These are phyloP conservation scores for Dactylellina drechsleri DNA, from an alignment of 2,329 filamentous ascomycete species.

Conservation along the genomic window DNA sequence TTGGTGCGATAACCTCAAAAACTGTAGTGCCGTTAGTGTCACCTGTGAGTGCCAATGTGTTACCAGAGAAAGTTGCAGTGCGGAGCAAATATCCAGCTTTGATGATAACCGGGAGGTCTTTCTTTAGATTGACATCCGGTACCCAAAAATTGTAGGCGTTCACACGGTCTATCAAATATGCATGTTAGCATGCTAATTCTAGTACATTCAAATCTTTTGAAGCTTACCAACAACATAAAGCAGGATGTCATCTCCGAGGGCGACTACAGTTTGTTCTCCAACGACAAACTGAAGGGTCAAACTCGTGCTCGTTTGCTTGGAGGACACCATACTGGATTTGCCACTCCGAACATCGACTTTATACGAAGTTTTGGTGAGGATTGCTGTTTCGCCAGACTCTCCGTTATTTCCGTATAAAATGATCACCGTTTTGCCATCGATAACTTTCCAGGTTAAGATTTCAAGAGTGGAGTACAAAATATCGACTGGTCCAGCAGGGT, in stretches of 20 bases:
- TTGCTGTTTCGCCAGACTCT: constrained; percentile 72
- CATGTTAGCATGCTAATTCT: constrained; percentile 44
- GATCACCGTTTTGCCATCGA: constrained; percentile 69
- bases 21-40: constrained; percentile 77
- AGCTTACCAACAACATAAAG: constrained; percentile 68
- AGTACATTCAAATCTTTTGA: constrained; percentile 56
- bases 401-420: constrained; percentile 72
- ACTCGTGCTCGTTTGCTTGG: constrained; percentile 58
- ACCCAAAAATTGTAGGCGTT: constrained; percentile 77
- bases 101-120: constrained; percentile 66
- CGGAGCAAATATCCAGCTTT: constrained; percentile 74
- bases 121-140: constrained; percentile 64
- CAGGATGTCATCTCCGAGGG: constrained; percentile 65
- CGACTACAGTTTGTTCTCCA: constrained; percentile 65
- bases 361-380: constrained; percentile 60
- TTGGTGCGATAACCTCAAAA: constrained; percentile 73
- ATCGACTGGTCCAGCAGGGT: constrained; percentile 69
- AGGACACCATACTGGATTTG: constrained; percentile 61
- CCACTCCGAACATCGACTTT: constrained; percentile 61
- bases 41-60: constrained; percentile 72
- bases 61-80: constrained; percentile 68
- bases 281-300: constrained; percentile 60
- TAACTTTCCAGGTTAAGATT: constrained; percentile 75
- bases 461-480: constrained; percentile 76
- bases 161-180: constrained; percentile 67